Evolutionary conservation across 257 asterid species (phyloP).

Genomic region (Jacaranda copaia): DNA sequence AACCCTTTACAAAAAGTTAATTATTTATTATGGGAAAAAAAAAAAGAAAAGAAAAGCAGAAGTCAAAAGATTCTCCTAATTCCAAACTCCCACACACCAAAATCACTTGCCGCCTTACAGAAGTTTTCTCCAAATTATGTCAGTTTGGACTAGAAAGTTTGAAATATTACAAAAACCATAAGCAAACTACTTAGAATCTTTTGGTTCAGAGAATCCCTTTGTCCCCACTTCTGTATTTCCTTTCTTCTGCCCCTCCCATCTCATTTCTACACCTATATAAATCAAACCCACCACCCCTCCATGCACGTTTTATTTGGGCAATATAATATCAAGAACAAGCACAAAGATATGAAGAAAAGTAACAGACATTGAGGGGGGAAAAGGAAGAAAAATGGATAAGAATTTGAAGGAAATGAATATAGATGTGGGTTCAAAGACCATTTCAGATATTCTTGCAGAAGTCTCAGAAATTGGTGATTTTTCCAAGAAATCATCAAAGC

Average conservation of each 20-base stretch:
- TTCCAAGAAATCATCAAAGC: constrained; percentile 29
- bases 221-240: constrained; percentile 22
- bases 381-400: too few relatives aligned
- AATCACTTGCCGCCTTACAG: neutral
- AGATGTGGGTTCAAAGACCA: constrained; percentile 43
- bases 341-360: neutral
- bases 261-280: constrained; percentile 39
- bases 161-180: constrained; percentile 25
- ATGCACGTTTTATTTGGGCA: constrained; percentile 36
- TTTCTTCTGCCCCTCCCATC: constrained; percentile 37
- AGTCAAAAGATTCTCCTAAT: constrained; percentile 31
- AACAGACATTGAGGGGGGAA: neutral
- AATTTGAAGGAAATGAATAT: constrained; percentile 43
- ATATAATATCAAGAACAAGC: constrained; percentile 19
- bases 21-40: neutral
- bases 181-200: constrained; percentile 43
- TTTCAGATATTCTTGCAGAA: constrained; percentile 47
- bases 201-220: constrained; percentile 27
- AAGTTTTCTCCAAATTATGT: constrained; percentile 38
- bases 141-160: constrained; percentile 50
- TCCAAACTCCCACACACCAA: constrained; percentile 24
- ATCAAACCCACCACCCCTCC: constrained; percentile 23
- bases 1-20: too few relatives aligned
- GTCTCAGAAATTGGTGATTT: constrained; percentile 34
- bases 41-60: neutral